Evolutionary conservation across 257 asterid species (phyloP).

Genomic region (Rauvolfia tetraphylla): DNA sequence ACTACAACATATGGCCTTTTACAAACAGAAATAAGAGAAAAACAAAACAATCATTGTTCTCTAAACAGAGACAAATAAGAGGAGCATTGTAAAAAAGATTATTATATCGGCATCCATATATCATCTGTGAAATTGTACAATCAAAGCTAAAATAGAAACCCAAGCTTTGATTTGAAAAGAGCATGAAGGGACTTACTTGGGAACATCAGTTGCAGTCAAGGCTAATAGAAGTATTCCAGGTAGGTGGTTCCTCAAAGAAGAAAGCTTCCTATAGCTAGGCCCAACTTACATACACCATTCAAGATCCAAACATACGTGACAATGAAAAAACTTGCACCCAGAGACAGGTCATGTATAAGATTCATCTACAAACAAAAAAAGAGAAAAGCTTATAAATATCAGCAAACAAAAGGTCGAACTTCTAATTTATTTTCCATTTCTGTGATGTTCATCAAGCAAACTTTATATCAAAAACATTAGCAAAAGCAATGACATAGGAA

Average conservation of each 20-base stretch:
- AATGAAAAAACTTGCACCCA: slow-evolving; percentile 1
- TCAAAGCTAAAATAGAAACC: background rate
- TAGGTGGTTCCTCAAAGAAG: slow-evolving; percentile 62
- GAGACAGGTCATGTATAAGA: background rate
- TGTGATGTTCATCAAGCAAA: background rate
- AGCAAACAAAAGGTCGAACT: background rate
- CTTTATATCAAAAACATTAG: background rate
- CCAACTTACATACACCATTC: slow-evolving; percentile 33
- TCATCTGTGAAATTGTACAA: background rate
- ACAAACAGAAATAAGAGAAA: no score
- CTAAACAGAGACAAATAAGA: background rate
- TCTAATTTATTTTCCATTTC: background rate
- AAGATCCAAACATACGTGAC: slow-evolving; percentile 12
- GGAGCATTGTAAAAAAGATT: background rate
- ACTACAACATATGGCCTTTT: no score
- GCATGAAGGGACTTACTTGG: no score
- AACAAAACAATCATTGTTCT: background rate
- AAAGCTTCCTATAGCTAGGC: slow-evolving; percentile 97
- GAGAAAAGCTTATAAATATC: background rate
- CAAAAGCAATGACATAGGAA: background rate
- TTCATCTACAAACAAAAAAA: background rate
- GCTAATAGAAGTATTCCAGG: no score
- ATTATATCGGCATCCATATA: background rate
- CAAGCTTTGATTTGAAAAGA: background rate
- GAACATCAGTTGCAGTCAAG: no score